Evolutionary conservation across 495 filamentous ascomycete genomes (phyloP).

Genomic region (Symbiotaphrina buchneri): DNA sequence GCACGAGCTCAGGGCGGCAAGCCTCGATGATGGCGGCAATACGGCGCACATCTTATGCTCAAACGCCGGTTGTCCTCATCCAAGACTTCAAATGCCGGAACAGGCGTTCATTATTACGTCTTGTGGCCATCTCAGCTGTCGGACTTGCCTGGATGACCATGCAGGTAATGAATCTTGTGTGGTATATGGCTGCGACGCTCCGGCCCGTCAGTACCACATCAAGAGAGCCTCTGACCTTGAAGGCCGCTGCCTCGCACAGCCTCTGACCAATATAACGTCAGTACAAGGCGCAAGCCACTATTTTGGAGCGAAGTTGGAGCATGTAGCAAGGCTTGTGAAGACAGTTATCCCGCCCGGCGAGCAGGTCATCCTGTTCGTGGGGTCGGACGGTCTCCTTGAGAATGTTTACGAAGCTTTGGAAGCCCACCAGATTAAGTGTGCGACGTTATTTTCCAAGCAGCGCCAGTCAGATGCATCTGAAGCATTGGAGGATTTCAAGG

Average conservation of each 20-base stretch:
- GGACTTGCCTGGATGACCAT: constrained; percentile 6
- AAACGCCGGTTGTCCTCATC: too few relatives aligned
- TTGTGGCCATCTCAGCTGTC: constrained; percentile 16
- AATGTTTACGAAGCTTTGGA: constrained; percentile 13
- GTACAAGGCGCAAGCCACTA: constrained; percentile 6
- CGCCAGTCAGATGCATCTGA: too few relatives aligned
- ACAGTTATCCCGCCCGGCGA: constrained; percentile 8
- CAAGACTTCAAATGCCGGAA: neutral
- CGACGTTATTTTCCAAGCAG: too few relatives aligned
- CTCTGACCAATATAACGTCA: constrained; percentile 8
- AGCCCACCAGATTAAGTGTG: constrained; percentile 12
- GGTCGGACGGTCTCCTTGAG: constrained; percentile 8
- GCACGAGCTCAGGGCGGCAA: too few relatives aligned
- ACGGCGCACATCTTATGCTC: too few relatives aligned
- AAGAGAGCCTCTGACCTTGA: constrained; percentile 5
- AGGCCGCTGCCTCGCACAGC: constrained; percentile 8
- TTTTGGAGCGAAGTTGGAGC: constrained; percentile 10
- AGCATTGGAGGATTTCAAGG: constrained; percentile 23
- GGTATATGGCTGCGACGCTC: constrained; percentile 6
- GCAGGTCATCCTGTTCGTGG: constrained; percentile 18
- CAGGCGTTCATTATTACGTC: constrained; percentile 9
- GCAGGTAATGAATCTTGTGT: constrained; percentile 5
- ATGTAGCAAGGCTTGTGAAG: constrained; percentile 8
- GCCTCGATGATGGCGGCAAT: too few relatives aligned
- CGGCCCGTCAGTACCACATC: constrained; percentile 4